Base-by-base conservation (phyloP, 2,329 filamentous ascomycete genomes). In the Microascus cirrosus region DNA sequence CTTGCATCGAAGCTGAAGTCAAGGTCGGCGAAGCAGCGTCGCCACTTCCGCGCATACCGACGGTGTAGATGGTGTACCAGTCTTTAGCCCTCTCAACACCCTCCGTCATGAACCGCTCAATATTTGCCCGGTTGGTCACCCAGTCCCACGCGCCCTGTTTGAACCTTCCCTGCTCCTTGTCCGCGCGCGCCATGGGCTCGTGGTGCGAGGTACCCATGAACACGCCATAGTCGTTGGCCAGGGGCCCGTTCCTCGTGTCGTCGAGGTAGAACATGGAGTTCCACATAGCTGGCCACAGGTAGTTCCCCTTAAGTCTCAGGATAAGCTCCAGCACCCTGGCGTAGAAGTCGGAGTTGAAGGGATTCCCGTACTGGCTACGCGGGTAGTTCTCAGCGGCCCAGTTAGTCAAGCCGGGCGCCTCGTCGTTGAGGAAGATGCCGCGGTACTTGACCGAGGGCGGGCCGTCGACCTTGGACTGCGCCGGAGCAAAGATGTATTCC, bases 241-340 rank as follows among this genome's bases (percentile, higher is more conserved):
- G 75, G 0, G 83, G 81, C 65, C 88, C 84, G 63, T 84, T 90
- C 34, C 77, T 74, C 2, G 80, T 74, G 65, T 90, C 87, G 60
- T 90, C 87, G 1, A 88, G 78, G 65, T 84, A 82, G 65, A 90
- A 87, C 77, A 89, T 88, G 61, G 78, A 80, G 7, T 78, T 80
- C 87, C 86, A 90, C 66, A 82, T 75, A 0, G 85, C 79, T 0
- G 86, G 87, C 87, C 87, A 90, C 54, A 90, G 73, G 64, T 89
- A 90, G 68, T 90, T 90, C 13, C 86, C 87, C 42, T 82, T 78
- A 32, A 87, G 75, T 6, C 87, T 78, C 5, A 90, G 78, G 1
- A 90, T 71, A 1, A 90, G 74, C 70, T 90, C 87, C 60, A 88
- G 89, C 22, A 90, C 81, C 24, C 80, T 78, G 5, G 78, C 73